Percentiles rank a stretch among this genome's conserved stretches.
Conservation (phyloP, 331 rosid genomes). For the Quercus tomentella region DNA sequence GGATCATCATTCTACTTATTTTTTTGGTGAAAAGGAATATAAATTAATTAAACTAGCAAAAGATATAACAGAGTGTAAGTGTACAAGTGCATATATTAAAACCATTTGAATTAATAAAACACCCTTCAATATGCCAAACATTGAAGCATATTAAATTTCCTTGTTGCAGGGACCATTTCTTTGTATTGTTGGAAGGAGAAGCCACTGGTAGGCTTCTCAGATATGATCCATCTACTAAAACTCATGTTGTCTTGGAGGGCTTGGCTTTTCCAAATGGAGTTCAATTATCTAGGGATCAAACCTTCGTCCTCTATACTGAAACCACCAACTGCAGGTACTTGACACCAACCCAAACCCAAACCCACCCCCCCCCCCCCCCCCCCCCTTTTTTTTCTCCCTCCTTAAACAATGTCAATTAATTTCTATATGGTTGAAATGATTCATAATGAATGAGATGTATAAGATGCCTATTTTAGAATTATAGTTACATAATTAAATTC, state of each 20-base stretch:
- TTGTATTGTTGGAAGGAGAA: constrained; percentile 88
- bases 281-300: constrained; percentile 63
- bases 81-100: neutral
- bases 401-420: neutral
- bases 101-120: neutral
- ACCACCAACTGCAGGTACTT: constrained; percentile 91
- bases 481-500: no score
- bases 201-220: constrained; percentile 68
- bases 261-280: constrained; percentile 95
- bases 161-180: constrained; percentile 55
- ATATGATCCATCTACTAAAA: constrained; percentile 58
- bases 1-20: no score
- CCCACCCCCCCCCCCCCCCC: no score
- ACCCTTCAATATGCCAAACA: neutral
- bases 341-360: no score
- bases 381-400: neutral
- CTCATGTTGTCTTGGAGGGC: constrained; percentile 73
- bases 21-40: no score
- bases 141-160: neutral
- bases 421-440: neutral
- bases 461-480: no score
- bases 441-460: neutral
- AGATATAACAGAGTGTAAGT: constrained; percentile 79
- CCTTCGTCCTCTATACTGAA: constrained; percentile 65
- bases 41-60: no score